phyloP scores from a whole-genome alignment of 75 land plant genomes.

The Chamaecyparis obtusa region DNA sequence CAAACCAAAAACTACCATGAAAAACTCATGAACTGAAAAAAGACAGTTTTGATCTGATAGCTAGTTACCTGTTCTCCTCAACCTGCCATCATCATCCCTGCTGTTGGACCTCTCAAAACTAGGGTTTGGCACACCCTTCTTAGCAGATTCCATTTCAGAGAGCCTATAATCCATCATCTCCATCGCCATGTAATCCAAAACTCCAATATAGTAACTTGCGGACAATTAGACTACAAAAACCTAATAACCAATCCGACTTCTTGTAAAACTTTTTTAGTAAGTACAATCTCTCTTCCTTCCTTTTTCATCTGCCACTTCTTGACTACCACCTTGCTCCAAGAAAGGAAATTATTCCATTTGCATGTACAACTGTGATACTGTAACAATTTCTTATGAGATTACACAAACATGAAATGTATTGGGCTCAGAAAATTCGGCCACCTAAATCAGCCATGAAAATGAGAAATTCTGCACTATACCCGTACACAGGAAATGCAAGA shows the following conservation, averaged over 20 bases:
- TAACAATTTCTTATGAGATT: background rate
- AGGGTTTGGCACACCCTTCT: background rate
- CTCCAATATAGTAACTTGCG: too few species aligned
- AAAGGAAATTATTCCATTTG: background rate
- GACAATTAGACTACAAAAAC: background rate
- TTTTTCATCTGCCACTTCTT: background rate
- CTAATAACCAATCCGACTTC: background rate
- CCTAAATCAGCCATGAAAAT: background rate
- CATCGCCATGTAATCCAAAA: background rate
- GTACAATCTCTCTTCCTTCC: background rate
- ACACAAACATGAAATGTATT: background rate
- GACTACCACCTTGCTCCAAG: background rate
- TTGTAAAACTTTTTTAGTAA: background rate
- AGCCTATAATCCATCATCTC: background rate
- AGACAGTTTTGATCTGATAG: too few species aligned
- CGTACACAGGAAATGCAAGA: background rate
- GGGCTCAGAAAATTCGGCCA: background rate
- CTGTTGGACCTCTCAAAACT: background rate
- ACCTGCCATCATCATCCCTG: background rate
- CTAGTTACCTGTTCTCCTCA: constrained; percentile 18
- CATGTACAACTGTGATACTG: background rate
- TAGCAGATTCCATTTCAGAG: background rate
- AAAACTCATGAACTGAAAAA: background rate
- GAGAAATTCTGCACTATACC: background rate
- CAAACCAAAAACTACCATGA: background rate